Evolutionary conservation across 495 filamentous ascomycete genomes (phyloP), one percentile per base, ranked within the genome.

Genomic region (Tuber microsphaerosporum): DNA sequence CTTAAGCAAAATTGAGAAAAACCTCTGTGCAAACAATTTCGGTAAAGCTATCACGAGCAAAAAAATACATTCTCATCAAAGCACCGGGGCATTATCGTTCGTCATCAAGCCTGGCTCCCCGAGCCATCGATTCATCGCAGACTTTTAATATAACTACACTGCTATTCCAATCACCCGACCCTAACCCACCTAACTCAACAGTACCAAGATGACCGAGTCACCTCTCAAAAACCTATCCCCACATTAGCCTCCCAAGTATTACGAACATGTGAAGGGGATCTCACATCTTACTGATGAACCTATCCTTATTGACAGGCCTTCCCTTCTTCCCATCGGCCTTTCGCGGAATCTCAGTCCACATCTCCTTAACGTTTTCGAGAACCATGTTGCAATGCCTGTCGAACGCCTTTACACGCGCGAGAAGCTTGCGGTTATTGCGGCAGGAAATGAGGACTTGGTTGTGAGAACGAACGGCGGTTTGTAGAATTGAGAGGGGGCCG

Each of bases 331-430:
- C 93, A 61, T 87, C 88, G 20, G 88, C 86, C 39, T 88, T 84
- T 78, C 92, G 89, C 48, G 95, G 94, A 73, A 91, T 93, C 86
- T 99, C 95, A 8, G 93, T 97, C 95, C 95, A 99, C 94, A 99
- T 98, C 87, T 99, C 95, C 87, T 98, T 99, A 48, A 94, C 93
- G 80, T 96, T 96, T 88, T 97, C 94, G 46, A 97, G 86, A n/a
- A 97, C 92, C 94, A 97, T 96, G 86, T 97, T 97, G 87, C 93
- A 94, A 86, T 98, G 96, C 79, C 95, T 89, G 85, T 97, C 94
- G 84, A 94, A 94, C 17, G 92, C 92, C 85, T 93, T 93, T 74
- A 94, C 91, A 20, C 91, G 88, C 31, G 91, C 92, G 70, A 93
- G 88, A 31, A 94, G 85, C 85, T 94, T 94, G 80, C 93, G 89